Evolutionary conservation across 805 yeast species (phyloP), one percentile per base, ranked within the genome.

Genomic region (Yarrowia sp.): DNA sequence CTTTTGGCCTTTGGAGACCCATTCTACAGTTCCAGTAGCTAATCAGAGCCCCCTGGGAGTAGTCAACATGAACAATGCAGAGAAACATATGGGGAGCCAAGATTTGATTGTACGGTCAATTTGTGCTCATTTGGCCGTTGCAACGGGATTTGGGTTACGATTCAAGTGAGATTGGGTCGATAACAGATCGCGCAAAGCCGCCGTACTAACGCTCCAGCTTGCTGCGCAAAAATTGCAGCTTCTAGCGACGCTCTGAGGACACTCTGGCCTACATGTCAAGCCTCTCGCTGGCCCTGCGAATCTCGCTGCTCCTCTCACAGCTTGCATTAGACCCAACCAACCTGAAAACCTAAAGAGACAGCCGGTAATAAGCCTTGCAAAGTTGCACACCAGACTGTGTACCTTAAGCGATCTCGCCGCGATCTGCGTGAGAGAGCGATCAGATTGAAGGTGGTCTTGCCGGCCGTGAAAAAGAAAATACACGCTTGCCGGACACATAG

Each of bases 61-160:
- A 33, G 18, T 44, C 22, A 13, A 44, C 51, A 44, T 44, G 35
- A 16, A 44, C 51, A 29, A 44, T 44, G 51, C 51, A 44, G 14
- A 44, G 51, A 29, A 29, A 27, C 35, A 29, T 44, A 44, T 25
- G 33, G 33, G 49, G 25, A 42, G 49, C 13, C 51, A 44, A 44
- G 49, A 44, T 44, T 44, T 44, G n/a, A n/a, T n/a, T n/a, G n/a
- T n/a, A 44, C 51, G 51, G 51, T 35, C 51, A 44, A 44, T 27
- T 27, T 44, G 51, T 44, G 31, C 25, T 19, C 49, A 27, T 44
- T 44, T 44, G 35, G 51, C 51, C 51, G 51, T 44, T 44, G 51
- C 8, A 44, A 44, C 13, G 27, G n/a, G n/a, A 4, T 44, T 44
- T 44, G 51, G 35, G 35, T 44, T 44, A 29, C 16, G 25, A n/a